Percentiles rank a stretch among this genome's conserved stretches.
Evolutionary conservation across 2,329 filamentous ascomycete species (phyloP).

Genomic region (Neofusicoccum laricinum): DNA sequence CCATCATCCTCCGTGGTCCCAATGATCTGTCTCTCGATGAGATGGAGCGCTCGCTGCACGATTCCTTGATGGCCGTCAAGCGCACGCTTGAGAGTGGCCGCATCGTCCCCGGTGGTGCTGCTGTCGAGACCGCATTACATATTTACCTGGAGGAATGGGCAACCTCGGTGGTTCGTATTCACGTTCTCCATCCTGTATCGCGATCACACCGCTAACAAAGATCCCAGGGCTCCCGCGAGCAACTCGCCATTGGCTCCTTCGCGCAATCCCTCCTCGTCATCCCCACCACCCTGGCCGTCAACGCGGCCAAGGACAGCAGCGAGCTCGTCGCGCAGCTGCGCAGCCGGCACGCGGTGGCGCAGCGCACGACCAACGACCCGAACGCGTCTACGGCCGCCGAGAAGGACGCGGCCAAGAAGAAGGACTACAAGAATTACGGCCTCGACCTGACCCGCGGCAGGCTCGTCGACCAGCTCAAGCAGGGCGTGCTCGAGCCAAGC

Average conservation of each 20-base stretch:
- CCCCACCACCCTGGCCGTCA: constrained; percentile 93
- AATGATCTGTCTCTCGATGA: constrained; percentile 97
- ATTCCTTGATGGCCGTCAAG: constrained; percentile 95
- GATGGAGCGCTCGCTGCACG: constrained; percentile 98
- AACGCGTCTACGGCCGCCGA: constrained; percentile 64
- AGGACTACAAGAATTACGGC: constrained; percentile 98
- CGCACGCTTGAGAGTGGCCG: constrained; percentile 93
- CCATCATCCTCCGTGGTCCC: constrained; percentile 89
- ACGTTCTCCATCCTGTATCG: neutral
- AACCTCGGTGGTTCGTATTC: constrained; percentile 72
- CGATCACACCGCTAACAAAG: neutral
- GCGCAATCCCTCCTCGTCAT: constrained; percentile 91
- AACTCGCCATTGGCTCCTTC: constrained; percentile 96
- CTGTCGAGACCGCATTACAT: constrained; percentile 96
- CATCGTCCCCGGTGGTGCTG: constrained; percentile 93
- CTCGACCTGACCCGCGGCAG: constrained; percentile 86
- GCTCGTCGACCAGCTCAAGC: constrained; percentile 90
- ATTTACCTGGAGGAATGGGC: constrained; percentile 99
- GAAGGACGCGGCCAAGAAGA: constrained; percentile 86
- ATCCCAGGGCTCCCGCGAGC: constrained; percentile 76
- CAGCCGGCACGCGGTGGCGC: constrained; percentile 88
- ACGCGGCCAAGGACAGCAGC: constrained; percentile 93
- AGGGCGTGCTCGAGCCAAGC: constrained; percentile 91
- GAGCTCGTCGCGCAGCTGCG: constrained; percentile 95
- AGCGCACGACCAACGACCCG: constrained; percentile 80